phyloP scores from a whole-genome alignment of 2,329 filamentous ascomycete genomes.

The Colletotrichum sp. region DNA sequence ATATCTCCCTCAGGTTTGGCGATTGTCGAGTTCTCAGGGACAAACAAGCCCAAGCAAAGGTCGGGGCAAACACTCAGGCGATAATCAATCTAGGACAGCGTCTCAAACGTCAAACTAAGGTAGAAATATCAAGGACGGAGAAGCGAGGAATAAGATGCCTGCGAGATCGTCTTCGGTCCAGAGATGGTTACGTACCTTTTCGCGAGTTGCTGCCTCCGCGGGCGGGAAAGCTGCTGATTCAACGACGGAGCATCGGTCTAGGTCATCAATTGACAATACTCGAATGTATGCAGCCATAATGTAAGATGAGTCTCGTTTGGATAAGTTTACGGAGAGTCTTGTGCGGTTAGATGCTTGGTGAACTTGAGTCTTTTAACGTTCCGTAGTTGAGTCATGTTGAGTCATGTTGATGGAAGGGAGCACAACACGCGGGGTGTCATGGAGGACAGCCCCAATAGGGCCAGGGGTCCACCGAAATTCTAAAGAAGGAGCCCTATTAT shows the following conservation, averaged over 20 bases:
- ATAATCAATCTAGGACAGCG: slow-evolving; percentile 32
- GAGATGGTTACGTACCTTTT: slow-evolving; percentile 25
- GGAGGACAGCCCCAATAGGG: background rate
- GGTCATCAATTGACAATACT: slow-evolving; percentile 24
- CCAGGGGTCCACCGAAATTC: background rate
- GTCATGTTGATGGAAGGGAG: background rate
- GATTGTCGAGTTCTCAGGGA: background rate
- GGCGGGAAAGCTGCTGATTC: slow-evolving; percentile 33
- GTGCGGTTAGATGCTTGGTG: background rate
- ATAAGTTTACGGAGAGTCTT: background rate
- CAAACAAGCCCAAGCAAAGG: slow-evolving; percentile 31
- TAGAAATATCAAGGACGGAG: background rate
- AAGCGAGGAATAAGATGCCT: background rate
- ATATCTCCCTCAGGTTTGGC: background rate
- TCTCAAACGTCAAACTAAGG: background rate
- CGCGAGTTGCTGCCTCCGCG: slow-evolving; percentile 29
- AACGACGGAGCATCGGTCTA: slow-evolving; percentile 26
- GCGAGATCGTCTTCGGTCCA: background rate
- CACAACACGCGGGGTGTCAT: background rate
- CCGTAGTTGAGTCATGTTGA: background rate
- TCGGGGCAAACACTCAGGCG: slow-evolving; percentile 29
- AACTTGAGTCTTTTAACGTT: background rate
- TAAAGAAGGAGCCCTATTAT: background rate
- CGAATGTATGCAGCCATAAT: slow-evolving; percentile 28
- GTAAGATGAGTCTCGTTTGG: background rate